phyloP scores from a whole-genome alignment of 768 basidiomycete genomes.

The Leccinellum albellum region DNA sequence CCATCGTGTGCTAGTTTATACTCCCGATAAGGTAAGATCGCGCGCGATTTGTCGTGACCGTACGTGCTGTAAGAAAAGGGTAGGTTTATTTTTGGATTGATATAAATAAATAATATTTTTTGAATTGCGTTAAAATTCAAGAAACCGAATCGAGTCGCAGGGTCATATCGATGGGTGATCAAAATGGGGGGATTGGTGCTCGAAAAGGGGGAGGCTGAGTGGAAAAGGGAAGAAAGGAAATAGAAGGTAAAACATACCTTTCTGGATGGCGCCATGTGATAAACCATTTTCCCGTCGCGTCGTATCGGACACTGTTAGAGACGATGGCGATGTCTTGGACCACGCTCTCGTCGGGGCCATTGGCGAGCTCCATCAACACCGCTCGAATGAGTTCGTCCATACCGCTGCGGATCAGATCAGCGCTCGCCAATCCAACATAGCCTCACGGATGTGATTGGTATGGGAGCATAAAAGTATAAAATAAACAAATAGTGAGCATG shows the following conservation, averaged over 20 bases:
- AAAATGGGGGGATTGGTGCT: background rate
- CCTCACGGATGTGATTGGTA: constrained; percentile 1
- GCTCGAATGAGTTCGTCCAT: constrained; percentile 94
- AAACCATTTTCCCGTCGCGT: constrained; percentile 60
- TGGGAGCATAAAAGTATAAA: constrained; percentile 5
- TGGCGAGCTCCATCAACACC: constrained; percentile 73
- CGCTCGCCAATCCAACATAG: background rate
- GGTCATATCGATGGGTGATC: background rate
- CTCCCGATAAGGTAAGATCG: constrained; percentile 81
- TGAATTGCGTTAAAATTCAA: background rate
- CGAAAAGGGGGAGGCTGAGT: background rate
- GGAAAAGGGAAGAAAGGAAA: background rate
- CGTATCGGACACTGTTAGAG: constrained; percentile 82
- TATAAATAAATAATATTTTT: background rate
- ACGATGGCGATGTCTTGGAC: constrained; percentile 83
- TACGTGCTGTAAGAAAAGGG: constrained; percentile 45
- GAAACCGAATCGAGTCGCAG: background rate
- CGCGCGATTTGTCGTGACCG: constrained; percentile 95
- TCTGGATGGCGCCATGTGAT: constrained; percentile 88
- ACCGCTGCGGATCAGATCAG: constrained; percentile 48
- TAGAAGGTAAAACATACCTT: constrained; percentile 45
- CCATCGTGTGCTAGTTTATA: constrained; percentile 31
- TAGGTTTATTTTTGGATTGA: background rate
- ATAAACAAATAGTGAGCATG: background rate
- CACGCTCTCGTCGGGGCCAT: constrained; percentile 47